Evolutionary conservation across 2,329 filamentous ascomycete species (phyloP).

Genomic region (Paecilomyces dactylethromorphus): DNA sequence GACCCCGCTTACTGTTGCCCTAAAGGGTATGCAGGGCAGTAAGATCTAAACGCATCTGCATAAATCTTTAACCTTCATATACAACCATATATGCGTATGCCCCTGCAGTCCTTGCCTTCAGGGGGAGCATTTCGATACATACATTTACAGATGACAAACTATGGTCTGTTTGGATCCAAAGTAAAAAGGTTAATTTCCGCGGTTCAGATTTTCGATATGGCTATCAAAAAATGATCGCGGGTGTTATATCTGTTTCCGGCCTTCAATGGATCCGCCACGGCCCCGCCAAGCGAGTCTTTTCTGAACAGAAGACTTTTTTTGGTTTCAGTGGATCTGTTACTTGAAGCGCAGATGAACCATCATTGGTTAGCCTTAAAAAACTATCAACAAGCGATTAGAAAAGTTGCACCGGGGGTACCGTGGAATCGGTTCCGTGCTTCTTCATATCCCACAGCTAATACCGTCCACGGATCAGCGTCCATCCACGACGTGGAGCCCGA

Average conservation of each 20-base stretch:
- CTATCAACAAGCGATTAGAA: background rate
- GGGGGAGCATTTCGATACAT: background rate
- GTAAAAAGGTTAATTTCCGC: background rate
- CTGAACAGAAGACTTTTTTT: background rate
- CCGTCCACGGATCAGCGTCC: background rate
- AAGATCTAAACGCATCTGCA: background rate
- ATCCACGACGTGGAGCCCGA: background rate
- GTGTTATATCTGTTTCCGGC: background rate
- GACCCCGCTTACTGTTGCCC: background rate
- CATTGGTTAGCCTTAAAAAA: background rate
- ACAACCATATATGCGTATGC: background rate
- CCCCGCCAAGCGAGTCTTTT: background rate
- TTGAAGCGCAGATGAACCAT: background rate
- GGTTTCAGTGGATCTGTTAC: background rate
- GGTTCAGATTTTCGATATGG: background rate
- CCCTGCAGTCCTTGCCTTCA: background rate
- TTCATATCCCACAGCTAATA: background rate
- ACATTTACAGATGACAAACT: background rate
- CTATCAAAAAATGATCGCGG: background rate
- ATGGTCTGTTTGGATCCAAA: background rate
- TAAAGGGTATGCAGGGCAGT: background rate
- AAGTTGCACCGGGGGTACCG: background rate
- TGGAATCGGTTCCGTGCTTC: background rate
- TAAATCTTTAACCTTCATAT: too few relatives aligned
- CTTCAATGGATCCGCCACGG: background rate